Base-by-base conservation (phyloP, 2,329 filamentous ascomycete species). In the Penicillium freii region DNA sequence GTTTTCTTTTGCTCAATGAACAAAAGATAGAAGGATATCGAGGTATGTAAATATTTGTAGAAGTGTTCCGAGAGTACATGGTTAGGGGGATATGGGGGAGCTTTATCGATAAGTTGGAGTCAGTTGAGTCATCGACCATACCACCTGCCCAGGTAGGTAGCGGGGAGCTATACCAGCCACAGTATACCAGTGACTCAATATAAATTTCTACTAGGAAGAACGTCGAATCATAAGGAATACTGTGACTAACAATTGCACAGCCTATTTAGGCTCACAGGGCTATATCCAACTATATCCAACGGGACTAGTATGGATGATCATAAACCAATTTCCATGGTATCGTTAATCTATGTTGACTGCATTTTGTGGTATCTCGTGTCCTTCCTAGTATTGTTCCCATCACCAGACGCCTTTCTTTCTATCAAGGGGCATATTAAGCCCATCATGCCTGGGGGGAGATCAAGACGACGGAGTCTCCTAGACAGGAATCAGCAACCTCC, bases 401-500 rank as follows among this genome's bases (percentile, higher is more conserved):
- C 63, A 54, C 60, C 59, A 54, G 59, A 62, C 57, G 62, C 63
- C 61, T 27, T 61, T 57, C 55, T 51, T 54, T 60, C 38, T 57
- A 60, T 58, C 51, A 36, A 44, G 36, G 33, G 51, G 64, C 50
- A 52, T 29, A 52, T 45, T n/a, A 60, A 47, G 45, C 38, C 42
- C 33, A 69, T 70, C 66, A 77, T 53, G 78, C 80, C 65, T 85
- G 82, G 15, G 87, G 87, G 54, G 87, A 89, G 67, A 89, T 88
- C 68, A 90, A 80, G 58, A 90, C 86, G 53, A 90, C 87, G 58
- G 87, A 89, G 68, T 90, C 87, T 63, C 87, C 87, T 90, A 64
- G n/a, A 68, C 62, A 27, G 66, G 65, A 21, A 68, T 74, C 54
- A 71, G 66, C 48, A 63, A 63, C 68, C 72, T 21, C 51, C 59